Percentiles rank a stretch among this genome's conserved stretches.
phyloP scores from a whole-genome alignment of 2,329 filamentous ascomycete genomes.

The Hypomyces rosellus region DNA sequence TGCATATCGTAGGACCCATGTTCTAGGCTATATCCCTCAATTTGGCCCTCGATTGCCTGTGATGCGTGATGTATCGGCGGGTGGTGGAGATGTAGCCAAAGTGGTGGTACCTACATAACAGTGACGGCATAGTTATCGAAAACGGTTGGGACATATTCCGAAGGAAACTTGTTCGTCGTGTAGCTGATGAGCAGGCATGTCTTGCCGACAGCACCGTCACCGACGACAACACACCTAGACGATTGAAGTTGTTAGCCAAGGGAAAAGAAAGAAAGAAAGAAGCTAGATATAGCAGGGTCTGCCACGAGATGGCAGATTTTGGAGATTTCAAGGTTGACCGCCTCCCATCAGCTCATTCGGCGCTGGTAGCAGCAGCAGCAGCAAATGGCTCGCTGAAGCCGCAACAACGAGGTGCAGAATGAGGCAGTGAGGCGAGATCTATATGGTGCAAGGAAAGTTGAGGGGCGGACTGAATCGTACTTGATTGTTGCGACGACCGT shows the following conservation, averaged over 20 bases:
- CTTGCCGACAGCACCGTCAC: constrained; percentile 98
- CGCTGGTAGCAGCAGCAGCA: constrained; percentile 1
- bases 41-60: not conserved
- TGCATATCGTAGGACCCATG: not conserved
- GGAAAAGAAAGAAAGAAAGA: constrained; percentile 3
- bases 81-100: constrained; percentile 11
- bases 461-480: constrained; percentile 35
- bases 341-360: constrained; percentile 6
- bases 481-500: constrained; percentile 61
- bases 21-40: not conserved
- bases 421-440: constrained; percentile 3
- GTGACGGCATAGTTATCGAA: constrained; percentile 99
- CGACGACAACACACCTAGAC: constrained; percentile 90
- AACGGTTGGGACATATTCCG: constrained; percentile 98
- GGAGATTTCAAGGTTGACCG: constrained; percentile 5
- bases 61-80: constrained; percentile 12
- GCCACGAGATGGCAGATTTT: too few species aligned
- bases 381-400: not conserved
- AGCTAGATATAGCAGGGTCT: not conserved
- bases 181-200: constrained; percentile 98
- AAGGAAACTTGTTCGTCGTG: constrained; percentile 99
- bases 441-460: constrained; percentile 13
- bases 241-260: constrained; percentile 18
- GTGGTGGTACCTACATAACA: constrained; percentile 73
- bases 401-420: not conserved